Evolutionary conservation across 192 early-diverging fungal species (phyloP), one percentile per base, ranked within the genome.

Genomic region (Thamnidium elegans): DNA sequence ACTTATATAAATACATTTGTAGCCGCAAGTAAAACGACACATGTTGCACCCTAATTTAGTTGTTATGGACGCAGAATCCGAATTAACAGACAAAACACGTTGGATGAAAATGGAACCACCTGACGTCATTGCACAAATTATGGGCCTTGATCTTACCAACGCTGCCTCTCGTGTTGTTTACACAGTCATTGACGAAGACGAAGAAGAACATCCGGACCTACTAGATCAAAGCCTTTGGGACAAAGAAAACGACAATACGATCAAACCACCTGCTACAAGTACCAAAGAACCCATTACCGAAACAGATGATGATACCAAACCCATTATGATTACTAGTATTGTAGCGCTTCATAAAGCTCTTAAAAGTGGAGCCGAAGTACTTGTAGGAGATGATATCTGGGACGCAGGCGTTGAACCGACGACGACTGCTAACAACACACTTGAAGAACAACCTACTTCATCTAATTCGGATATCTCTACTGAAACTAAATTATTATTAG

Each of bases 21-120:
- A 82, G 63, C 17, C 70, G 10, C 72, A 79, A 51, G 73, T 85
- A 11, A 68, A 70, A 55, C 67, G 79, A 34, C 84, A 85, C 56
- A 81, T 79, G 65, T 65, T 85, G 14, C 84, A 85, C 48, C 81
- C 84, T 4, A 81, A 72, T 53, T 23, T 85, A 6, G 62, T 85
- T 31, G 58, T 65, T 2, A 69, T 75, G 59, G 70, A 78, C 45
- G 31, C 53, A 2, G 67, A 77, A 19, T 66, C 72, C 13, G 84
- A 85, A 48, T 34, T 83, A 3, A 60, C 66, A 1, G 75, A 83
- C 21, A 75, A 69, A 4, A 73, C 77, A 4, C 63, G 84, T 26
- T 83, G 79, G 79, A 77, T 79, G 68, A 85, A 85, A 53, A 59
- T 85, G 45, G 84, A 85, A 50, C 81, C 84, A 3, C 80, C 80